A percentile compares a stretch with the other conserved stretches of the same genome.
These are phyloP conservation scores for Syzygium malaccense DNA, from an alignment of 441 rosid genomes.

Conservation along the genomic window DNA sequence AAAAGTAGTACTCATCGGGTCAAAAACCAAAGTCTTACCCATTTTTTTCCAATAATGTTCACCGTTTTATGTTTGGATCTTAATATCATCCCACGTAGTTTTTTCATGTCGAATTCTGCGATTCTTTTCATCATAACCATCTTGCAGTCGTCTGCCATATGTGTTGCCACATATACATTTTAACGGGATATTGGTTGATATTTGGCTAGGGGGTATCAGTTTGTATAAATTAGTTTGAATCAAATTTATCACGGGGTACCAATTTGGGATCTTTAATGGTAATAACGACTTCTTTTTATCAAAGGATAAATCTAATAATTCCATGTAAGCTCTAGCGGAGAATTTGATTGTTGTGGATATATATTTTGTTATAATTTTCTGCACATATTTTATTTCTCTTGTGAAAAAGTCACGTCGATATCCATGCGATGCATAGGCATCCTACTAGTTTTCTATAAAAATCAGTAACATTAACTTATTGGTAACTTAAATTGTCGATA, in stretches of 20 bases:
- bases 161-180: too few species aligned
- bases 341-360: not conserved
- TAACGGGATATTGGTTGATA: too few species aligned
- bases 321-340: not conserved
- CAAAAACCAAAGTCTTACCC: too few species aligned
- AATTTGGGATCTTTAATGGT: not conserved
- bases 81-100: not conserved
- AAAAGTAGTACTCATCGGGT: not conserved
- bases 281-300: too few species aligned
- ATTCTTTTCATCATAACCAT: not conserved
- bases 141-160: accelerated
- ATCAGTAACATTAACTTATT: not conserved
- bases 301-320: not conserved
- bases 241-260: not conserved
- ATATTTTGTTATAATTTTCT: too few species aligned
- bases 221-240: accelerated
- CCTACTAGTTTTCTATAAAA: not conserved
- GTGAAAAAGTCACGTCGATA: too few species aligned
- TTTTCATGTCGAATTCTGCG: accelerated
- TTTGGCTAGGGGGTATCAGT: not conserved
- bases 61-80: too few species aligned
- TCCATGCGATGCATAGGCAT: accelerated
- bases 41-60: too few species aligned
- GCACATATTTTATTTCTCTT: not conserved
- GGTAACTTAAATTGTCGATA: not conserved